Conservation (phyloP, 495 filamentous ascomycete genomes). For the Pseudoneurospora amorphoporcata region DNA sequence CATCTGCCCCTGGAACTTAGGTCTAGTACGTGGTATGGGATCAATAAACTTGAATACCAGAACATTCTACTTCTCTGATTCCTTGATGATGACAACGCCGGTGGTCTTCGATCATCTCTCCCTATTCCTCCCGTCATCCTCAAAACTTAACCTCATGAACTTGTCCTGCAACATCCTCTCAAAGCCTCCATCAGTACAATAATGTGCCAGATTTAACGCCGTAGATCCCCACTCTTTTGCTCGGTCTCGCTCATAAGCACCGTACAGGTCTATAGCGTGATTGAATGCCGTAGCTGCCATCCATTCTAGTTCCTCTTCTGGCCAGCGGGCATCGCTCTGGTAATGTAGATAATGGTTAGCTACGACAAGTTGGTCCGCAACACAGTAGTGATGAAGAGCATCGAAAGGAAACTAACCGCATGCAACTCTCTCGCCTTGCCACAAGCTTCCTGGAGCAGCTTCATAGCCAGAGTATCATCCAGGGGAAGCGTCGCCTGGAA, state of each 20-base stretch:
- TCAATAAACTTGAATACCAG: background rate
- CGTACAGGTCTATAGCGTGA: slow-evolving; percentile 61
- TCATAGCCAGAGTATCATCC: slow-evolving; percentile 36
- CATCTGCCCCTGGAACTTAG: slow-evolving; percentile 54
- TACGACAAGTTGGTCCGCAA: background rate
- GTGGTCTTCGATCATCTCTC: background rate
- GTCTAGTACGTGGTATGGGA: background rate
- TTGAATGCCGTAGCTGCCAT: slow-evolving; percentile 68
- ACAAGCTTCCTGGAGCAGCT: slow-evolving; percentile 47
- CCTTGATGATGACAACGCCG: background rate
- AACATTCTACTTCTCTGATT: too few species aligned
- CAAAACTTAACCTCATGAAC: slow-evolving; percentile 40
- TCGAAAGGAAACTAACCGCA: slow-evolving; percentile 20
- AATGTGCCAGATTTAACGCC: slow-evolving; percentile 52
- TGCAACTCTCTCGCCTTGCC: slow-evolving; percentile 34
- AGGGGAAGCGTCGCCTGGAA: slow-evolving; percentile 51
- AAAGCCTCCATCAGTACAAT: slow-evolving; percentile 41
- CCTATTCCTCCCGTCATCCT: slow-evolving; percentile 1
- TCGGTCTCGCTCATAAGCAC: slow-evolving; percentile 40
- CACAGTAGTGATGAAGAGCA: background rate
- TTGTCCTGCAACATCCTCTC: slow-evolving; percentile 44
- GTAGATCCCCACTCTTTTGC: slow-evolving; percentile 56
- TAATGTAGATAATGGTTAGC: background rate
- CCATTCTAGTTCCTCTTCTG: slow-evolving; percentile 65
- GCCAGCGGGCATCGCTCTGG: slow-evolving; percentile 44